Conservation (phyloP, 2,329 filamentous ascomycete species). For the Cladosporium cucumerinum region DNA sequence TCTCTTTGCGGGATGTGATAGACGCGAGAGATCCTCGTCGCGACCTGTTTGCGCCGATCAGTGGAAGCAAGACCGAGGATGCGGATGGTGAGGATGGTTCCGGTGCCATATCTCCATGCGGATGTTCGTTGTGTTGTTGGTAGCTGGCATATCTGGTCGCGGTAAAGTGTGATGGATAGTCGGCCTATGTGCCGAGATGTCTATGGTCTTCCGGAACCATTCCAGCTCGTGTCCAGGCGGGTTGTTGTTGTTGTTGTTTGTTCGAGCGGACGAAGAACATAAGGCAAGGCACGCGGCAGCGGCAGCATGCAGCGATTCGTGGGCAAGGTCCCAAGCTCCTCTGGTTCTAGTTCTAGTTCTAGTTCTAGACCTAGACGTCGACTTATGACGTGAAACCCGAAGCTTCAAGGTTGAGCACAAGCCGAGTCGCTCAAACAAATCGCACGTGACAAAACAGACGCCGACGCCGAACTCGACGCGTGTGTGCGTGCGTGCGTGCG, state of each 20-base stretch:
- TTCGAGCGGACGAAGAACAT: neutral
- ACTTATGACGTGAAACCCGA: neutral
- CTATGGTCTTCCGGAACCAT: neutral
- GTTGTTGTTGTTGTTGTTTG: too few species aligned
- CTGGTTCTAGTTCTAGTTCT: too few species aligned
- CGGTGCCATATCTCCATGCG: constrained; percentile 25
- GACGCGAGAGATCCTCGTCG: constrained; percentile 40
- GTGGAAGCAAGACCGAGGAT: constrained; percentile 29
- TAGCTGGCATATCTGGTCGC: constrained; percentile 20
- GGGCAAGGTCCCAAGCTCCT: neutral
- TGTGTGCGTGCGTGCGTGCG: too few species aligned
- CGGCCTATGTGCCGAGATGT: neutral
- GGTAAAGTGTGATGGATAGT: neutral
- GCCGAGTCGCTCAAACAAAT: neutral
- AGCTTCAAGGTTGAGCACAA: neutral
- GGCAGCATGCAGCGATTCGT: constrained; percentile 7
- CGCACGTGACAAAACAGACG: neutral
- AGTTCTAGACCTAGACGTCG: too few species aligned
- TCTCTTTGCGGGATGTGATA: constrained; percentile 35
- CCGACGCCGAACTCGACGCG: neutral
- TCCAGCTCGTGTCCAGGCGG: neutral
- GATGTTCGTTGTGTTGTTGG: constrained; percentile 2
- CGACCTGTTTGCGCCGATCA: constrained; percentile 32
- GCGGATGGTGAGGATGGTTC: constrained; percentile 29
- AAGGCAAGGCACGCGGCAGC: neutral